phyloP scores from a whole-genome alignment of 805 yeast species.

The Saturnispora gosingensis region DNA sequence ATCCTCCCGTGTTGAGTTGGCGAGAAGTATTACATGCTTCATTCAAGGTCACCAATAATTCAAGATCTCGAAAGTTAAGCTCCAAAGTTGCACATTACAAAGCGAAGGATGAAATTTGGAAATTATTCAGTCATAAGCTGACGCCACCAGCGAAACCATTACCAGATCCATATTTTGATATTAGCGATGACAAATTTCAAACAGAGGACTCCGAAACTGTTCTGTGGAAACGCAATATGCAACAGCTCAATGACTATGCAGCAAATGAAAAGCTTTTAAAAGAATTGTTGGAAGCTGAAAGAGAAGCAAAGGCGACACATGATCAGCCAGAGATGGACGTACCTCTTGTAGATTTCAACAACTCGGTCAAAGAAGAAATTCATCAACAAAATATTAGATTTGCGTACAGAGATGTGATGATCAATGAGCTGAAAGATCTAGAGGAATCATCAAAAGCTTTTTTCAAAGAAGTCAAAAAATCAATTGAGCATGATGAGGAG shows the following conservation, averaged over 20 bases:
- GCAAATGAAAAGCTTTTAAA: not conserved
- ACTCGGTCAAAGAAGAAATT: not conserved
- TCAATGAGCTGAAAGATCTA: not conserved
- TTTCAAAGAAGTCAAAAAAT: not conserved
- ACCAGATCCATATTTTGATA: slow-evolving; percentile 2
- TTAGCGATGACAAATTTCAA: not conserved
- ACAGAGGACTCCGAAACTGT: not conserved
- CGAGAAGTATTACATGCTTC: not conserved
- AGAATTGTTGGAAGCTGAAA: not conserved
- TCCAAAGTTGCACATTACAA: not conserved
- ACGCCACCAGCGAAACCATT: not conserved
- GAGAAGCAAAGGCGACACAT: not conserved
- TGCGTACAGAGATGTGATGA: not conserved
- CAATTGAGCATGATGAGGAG: not conserved
- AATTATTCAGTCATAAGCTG: not conserved
- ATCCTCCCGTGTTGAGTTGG: not conserved
- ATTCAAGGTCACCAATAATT: not conserved
- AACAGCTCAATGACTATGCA: not conserved
- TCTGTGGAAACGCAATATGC: slow-evolving; percentile 1
- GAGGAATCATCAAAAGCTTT: not conserved
- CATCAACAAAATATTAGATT: not conserved
- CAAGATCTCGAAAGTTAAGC: not conserved
- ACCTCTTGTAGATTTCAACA: not conserved
- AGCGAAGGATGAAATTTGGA: not conserved
- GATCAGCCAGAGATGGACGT: not conserved